Evolutionary conservation across 2,329 filamentous ascomycete genomes (phyloP).

Genomic region (Talaromyces pinophilus): DNA sequence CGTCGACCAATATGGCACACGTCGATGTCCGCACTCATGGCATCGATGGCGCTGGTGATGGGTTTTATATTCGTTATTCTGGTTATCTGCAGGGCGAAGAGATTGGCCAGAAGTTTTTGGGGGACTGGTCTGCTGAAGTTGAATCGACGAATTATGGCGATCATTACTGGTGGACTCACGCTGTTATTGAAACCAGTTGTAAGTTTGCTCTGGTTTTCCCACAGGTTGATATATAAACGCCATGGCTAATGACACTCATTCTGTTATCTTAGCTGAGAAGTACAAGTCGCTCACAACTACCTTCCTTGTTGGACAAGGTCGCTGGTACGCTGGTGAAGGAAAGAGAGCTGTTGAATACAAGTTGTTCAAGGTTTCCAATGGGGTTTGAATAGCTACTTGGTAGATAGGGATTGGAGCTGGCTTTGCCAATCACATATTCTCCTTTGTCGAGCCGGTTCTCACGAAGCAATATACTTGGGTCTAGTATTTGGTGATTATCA

Average conservation of each 20-base stretch:
- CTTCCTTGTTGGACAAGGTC: constrained; percentile 1
- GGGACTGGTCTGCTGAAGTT: not conserved
- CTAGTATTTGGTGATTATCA: not conserved
- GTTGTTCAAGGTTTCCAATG: not conserved
- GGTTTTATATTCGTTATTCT: not conserved
- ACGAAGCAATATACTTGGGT: not conserved
- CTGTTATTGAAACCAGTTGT: constrained; percentile 1
- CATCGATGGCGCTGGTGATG: not conserved
- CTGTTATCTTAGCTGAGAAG: not conserved
- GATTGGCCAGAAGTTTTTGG: not conserved
- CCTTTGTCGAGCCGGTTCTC: not conserved
- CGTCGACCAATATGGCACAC: not conserved
- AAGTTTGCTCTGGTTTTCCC: not conserved
- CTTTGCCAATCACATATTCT: not conserved
- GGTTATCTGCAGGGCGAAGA: not conserved
- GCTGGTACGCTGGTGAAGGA: not conserved
- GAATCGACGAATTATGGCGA: constrained; percentile 3
- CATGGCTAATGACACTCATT: not conserved
- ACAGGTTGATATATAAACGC: not conserved
- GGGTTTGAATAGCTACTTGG: constrained; percentile 39
- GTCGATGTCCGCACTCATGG: constrained; percentile 2
- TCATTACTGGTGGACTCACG: constrained; percentile 4
- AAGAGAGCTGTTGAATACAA: constrained; percentile 2
- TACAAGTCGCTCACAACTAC: constrained; percentile 4
- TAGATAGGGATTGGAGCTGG: not conserved